A percentile compares a stretch with the other conserved stretches of the same genome.
Conservation (phyloP, 495 filamentous ascomycete genomes). For the Opeltia flavorubescens region DNA sequence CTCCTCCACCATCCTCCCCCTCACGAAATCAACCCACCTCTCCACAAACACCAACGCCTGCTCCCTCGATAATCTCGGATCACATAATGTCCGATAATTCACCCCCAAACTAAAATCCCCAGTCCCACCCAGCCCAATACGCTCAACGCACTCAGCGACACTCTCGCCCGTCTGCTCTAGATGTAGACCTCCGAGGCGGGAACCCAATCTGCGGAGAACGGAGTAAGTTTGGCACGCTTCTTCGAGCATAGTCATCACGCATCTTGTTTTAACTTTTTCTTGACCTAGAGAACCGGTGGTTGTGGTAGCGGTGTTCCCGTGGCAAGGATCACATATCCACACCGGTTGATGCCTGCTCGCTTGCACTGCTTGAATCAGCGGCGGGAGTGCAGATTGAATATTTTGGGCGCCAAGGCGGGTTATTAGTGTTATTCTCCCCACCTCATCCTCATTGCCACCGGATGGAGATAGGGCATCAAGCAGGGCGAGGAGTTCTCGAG, state of each 20-base stretch:
- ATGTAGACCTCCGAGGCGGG: conserved; percentile 7
- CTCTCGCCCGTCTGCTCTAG: conserved; percentile 9
- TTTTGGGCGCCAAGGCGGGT: conserved; percentile 9
- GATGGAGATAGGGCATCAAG: conserved; percentile 1
- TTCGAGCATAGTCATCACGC: conserved; percentile 2
- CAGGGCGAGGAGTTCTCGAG: conserved; percentile 7
- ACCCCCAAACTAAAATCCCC: not conserved
- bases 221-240: conserved; percentile 1
- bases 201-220: not conserved
- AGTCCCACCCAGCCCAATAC: not conserved
- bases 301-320: conserved; percentile 5
- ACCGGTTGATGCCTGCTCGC: not conserved
- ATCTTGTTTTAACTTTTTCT: conserved; percentile 3
- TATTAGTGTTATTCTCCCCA: conserved; percentile 8
- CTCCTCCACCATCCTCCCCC: not conserved
- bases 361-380: conserved; percentile 6
- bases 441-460: not conserved
- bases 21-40: conserved; percentile 1
- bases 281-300: too few relatives aligned
- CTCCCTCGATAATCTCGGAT: conserved; percentile 4
- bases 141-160: conserved; percentile 8
- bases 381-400: conserved; percentile 1
- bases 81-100: conserved; percentile 5
- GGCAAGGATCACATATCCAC: conserved; percentile 10
- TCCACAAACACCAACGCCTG: conserved; percentile 5